These are phyloP conservation scores for Monosporozyma aquatica DNA, from an alignment of 805 yeast species.

Conservation along the genomic window DNA sequence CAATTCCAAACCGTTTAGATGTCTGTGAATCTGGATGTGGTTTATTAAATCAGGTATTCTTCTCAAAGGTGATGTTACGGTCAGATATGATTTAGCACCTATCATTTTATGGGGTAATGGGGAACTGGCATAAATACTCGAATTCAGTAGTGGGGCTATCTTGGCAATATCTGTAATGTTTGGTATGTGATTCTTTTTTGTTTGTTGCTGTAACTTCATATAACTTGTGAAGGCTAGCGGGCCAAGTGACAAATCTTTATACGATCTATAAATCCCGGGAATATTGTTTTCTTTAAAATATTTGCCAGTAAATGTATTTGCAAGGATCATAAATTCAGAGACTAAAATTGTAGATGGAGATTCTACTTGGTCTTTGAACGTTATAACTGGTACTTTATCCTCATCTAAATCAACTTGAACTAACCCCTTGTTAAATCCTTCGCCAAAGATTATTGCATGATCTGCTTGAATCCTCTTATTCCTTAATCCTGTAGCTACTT, in stretches of 20 bases:
- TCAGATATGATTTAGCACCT: slow-evolving; percentile 54
- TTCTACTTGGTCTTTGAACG: slow-evolving; percentile 20
- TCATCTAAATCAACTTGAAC: slow-evolving; percentile 8
- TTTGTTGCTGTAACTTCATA: slow-evolving; percentile 17
- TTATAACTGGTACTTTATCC: slow-evolving; percentile 6
- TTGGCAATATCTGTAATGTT: slow-evolving; percentile 36
- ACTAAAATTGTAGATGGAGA: slow-evolving; percentile 56
- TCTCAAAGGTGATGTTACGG: slow-evolving; percentile 84
- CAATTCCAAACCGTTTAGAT: slow-evolving; percentile 24
- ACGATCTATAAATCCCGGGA: slow-evolving; percentile 41
- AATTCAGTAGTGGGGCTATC: slow-evolving; percentile 39
- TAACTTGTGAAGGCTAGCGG: slow-evolving; percentile 21
- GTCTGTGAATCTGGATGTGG: slow-evolving; percentile 64
- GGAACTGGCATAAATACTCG: slow-evolving; percentile 41
- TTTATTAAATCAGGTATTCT: slow-evolving; percentile 71
- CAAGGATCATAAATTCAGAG: slow-evolving; percentile 74
- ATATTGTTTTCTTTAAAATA: slow-evolving; percentile 37
- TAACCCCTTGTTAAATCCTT: slow-evolving; percentile 26
- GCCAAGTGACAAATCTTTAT: slow-evolving; percentile 26
- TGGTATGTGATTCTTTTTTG: slow-evolving; percentile 18
- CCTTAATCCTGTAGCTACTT: slow-evolving; percentile 17
- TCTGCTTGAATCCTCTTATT: slow-evolving; percentile 23
- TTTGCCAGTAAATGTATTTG: slow-evolving; percentile 53
- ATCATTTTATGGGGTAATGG: slow-evolving; percentile 51
- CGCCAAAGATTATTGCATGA: slow-evolving; percentile 38